These are phyloP conservation scores for Chrysoporthe deuterocubensis DNA, from an alignment of 2,329 filamentous ascomycete species.

Conservation along the genomic window DNA sequence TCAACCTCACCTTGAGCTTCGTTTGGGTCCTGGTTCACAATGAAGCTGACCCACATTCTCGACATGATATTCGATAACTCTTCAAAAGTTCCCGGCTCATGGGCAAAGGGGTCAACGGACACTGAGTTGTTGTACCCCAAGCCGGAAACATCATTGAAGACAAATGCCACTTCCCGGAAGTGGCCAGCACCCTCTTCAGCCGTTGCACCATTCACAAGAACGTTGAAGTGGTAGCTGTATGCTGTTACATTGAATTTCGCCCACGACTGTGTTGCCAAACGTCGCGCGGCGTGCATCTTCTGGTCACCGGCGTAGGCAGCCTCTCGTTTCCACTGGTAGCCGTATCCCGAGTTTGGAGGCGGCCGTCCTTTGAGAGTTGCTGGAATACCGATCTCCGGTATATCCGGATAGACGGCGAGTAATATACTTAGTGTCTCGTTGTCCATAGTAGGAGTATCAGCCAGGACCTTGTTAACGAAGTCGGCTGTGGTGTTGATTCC, in stretches of 20 bases:
- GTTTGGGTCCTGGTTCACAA: constrained; percentile 51
- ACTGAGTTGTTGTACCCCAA: constrained; percentile 47
- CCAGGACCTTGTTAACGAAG: background rate
- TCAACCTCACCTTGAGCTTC: constrained; percentile 31
- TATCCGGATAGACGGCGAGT: constrained; percentile 18
- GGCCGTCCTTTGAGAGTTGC: constrained; percentile 19
- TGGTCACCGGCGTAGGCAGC: constrained; percentile 9
- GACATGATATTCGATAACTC: constrained; percentile 52
- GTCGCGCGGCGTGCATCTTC: constrained; percentile 47
- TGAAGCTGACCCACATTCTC: constrained; percentile 56
- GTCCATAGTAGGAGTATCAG: background rate
- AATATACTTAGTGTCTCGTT: constrained; percentile 7
- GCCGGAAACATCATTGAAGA: constrained; percentile 56
- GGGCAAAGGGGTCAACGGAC: constrained; percentile 42
- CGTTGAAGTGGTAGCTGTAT: constrained; percentile 50
- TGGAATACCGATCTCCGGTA: constrained; percentile 20
- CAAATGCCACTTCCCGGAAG: constrained; percentile 55
- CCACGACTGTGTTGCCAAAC: constrained; percentile 56
- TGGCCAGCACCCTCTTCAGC: constrained; percentile 33
- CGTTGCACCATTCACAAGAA: constrained; percentile 38
- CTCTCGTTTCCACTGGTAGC: constrained; percentile 20
- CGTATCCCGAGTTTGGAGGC: background rate
- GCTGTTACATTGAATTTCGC: constrained; percentile 24
- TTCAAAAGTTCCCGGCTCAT: constrained; percentile 46
- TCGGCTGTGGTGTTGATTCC: constrained; percentile 19